A percentile compares a stretch with the other conserved stretches of the same genome.
phyloP scores from a whole-genome alignment of 2,329 filamentous ascomycete species.

The Laburnicola sp. region DNA sequence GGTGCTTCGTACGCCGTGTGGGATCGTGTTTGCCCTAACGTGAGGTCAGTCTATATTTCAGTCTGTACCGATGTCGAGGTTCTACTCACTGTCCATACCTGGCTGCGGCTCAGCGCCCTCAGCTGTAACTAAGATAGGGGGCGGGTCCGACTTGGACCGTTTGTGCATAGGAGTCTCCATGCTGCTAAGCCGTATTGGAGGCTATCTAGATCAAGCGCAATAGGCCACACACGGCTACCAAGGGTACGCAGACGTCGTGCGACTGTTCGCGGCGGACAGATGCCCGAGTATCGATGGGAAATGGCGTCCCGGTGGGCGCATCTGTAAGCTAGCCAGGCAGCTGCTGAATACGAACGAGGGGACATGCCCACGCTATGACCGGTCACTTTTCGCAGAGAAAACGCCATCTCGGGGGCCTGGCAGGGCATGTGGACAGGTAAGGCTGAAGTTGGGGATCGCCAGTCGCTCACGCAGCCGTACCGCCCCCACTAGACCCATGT shows the following conservation, averaged over 20 bases:
- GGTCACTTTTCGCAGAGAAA: not conserved
- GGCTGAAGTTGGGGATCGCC: not conserved
- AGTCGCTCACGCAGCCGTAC: not conserved
- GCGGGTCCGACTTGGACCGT: slow-evolving; percentile 29
- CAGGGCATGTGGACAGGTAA: not conserved
- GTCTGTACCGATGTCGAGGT: not conserved
- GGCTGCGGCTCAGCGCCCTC: slow-evolving; percentile 25
- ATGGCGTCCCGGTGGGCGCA: not conserved
- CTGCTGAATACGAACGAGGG: not conserved
- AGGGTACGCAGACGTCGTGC: no score
- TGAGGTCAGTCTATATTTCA: slow-evolving; percentile 3
- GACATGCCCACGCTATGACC: not conserved
- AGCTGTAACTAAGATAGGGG: slow-evolving; percentile 40
- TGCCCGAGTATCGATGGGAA: no score
- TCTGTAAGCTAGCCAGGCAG: not conserved
- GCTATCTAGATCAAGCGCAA: not conserved
- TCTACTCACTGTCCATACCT: not conserved
- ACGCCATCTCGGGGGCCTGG: slow-evolving; percentile 11
- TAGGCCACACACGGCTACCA: no score
- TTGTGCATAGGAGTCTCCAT: slow-evolving; percentile 13
- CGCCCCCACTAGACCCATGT: not conserved
- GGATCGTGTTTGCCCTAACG: slow-evolving; percentile 20
- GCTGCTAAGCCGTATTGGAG: not conserved
- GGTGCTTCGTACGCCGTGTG: slow-evolving; percentile 19
- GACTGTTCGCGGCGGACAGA: no score